These are phyloP conservation scores for Pythium angustatum DNA, from an alignment of 352 stramenopile species.

Conservation along the genomic window DNA sequence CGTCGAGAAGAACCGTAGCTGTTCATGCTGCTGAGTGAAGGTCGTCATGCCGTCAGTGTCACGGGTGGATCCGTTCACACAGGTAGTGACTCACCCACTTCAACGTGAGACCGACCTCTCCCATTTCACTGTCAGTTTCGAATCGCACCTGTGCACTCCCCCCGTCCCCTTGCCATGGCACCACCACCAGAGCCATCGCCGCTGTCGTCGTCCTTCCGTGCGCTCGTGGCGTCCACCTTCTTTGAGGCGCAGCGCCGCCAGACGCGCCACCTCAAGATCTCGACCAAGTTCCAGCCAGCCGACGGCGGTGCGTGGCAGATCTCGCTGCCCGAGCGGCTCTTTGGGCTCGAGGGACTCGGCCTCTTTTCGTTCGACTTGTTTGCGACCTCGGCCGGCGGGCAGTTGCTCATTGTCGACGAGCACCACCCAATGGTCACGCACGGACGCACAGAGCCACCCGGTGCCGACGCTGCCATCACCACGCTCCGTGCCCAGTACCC, in stretches of 20 bases:
- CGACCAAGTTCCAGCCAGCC: slow-evolving; percentile 2
- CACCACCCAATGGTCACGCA: slow-evolving; percentile 24
- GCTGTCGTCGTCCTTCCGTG: slow-evolving; percentile 16
- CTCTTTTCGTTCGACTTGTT: slow-evolving; percentile 27
- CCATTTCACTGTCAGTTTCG: background rate
- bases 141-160: too few species aligned
- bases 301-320: slow-evolving; percentile 21
- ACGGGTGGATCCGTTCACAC: background rate
- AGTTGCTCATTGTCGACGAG: slow-evolving; percentile 24
- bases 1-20: too few species aligned
- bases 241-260: slow-evolving; percentile 27
- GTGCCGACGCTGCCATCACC: slow-evolving; percentile 12
- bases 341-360: slow-evolving; percentile 21
- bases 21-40: background rate
- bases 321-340: slow-evolving; percentile 22
- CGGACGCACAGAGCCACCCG: slow-evolving; percentile 8
- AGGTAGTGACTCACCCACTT: slow-evolving; percentile 19
- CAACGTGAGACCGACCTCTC: too few species aligned
- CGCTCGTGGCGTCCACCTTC: slow-evolving; percentile 21
- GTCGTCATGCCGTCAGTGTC: slow-evolving; percentile 3
- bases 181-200: background rate
- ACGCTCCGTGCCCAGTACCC: slow-evolving; percentile 11
- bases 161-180: background rate
- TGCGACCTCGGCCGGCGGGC: slow-evolving; percentile 14
- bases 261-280: slow-evolving; percentile 24